These are phyloP conservation scores for Microsporum audouinii DNA, from an alignment of 2,329 filamentous ascomycete genomes.

Conservation along the genomic window DNA sequence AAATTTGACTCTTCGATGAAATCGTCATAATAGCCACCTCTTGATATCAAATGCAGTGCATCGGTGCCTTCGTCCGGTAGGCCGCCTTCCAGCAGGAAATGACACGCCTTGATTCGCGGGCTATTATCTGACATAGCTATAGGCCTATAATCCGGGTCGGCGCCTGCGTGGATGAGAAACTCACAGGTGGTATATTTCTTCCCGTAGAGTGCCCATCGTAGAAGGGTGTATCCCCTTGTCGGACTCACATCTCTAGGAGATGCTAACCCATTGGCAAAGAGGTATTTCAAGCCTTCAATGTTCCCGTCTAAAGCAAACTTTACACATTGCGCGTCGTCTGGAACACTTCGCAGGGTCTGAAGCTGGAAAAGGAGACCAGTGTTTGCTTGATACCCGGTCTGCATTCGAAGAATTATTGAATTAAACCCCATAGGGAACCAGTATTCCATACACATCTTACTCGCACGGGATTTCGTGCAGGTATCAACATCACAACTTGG, in stretches of 20 bases:
- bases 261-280: constrained; percentile 22
- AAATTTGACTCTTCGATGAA: constrained; percentile 19
- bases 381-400: constrained; percentile 16
- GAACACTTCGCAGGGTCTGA: constrained; percentile 21
- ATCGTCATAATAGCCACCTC: constrained; percentile 13
- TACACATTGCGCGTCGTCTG: constrained; percentile 22
- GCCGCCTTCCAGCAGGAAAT: constrained; percentile 18
- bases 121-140: constrained; percentile 18
- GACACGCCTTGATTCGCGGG: constrained; percentile 19
- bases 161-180: constrained; percentile 22
- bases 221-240: constrained; percentile 23
- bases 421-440: constrained; percentile 25
- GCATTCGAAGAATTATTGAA: constrained; percentile 22
- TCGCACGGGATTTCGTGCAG: constrained; percentile 17
- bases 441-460: constrained; percentile 22
- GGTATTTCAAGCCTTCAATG: constrained; percentile 22
- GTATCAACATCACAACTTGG: constrained; percentile 17
- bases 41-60: constrained; percentile 13
- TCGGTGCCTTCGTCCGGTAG: constrained; percentile 11
- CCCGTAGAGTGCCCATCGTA: constrained; percentile 26
- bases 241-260: constrained; percentile 25
- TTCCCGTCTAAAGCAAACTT: constrained; percentile 23
- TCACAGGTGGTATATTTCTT: constrained; percentile 23
- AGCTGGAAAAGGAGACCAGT: constrained; percentile 18
- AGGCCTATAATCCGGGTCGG: constrained; percentile 23